A percentile compares a stretch with the other conserved stretches of the same genome.
These are phyloP conservation scores for Leucogyrophana mollusca DNA, from an alignment of 768 basidiomycete genomes.

Conservation along the genomic window DNA sequence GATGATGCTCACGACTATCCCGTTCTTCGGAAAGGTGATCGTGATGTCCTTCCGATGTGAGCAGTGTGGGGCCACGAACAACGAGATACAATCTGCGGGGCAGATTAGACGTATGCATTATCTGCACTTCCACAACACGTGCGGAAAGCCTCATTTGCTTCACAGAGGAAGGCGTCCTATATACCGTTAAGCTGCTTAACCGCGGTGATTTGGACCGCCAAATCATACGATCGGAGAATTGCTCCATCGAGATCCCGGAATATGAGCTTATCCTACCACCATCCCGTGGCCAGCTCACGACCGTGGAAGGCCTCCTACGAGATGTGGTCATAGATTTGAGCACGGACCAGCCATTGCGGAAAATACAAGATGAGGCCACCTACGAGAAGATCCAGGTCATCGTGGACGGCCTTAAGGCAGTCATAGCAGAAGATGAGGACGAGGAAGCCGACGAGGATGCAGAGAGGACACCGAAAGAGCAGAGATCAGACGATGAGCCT, in stretches of 20 bases:
- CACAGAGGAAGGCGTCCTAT: constrained; percentile 78
- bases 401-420: constrained; percentile 59
- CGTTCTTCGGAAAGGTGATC: constrained; percentile 93
- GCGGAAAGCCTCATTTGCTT: not conserved
- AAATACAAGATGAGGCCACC: constrained; percentile 70
- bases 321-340: constrained; percentile 80
- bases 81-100: constrained; percentile 92
- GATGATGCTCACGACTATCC: constrained; percentile 89
- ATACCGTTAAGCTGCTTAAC: constrained; percentile 75
- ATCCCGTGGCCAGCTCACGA: constrained; percentile 91
- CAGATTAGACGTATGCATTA: constrained; percentile 65
- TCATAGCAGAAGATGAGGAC: constrained; percentile 62
- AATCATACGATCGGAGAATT: constrained; percentile 83
- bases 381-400: constrained; percentile 75
- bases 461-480: constrained; percentile 27
- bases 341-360: constrained; percentile 79
- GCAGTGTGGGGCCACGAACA: constrained; percentile 86
- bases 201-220: constrained; percentile 87
- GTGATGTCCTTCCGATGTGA: constrained; percentile 97
- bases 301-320: constrained; percentile 87
- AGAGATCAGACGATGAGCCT: constrained; percentile 39
- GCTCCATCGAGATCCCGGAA: constrained; percentile 83
- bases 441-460: constrained; percentile 39
- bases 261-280: constrained; percentile 89
- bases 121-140: not conserved